Conservation (phyloP, 495 filamentous ascomycete genomes). For the Astrocystis sublimbata region DNA sequence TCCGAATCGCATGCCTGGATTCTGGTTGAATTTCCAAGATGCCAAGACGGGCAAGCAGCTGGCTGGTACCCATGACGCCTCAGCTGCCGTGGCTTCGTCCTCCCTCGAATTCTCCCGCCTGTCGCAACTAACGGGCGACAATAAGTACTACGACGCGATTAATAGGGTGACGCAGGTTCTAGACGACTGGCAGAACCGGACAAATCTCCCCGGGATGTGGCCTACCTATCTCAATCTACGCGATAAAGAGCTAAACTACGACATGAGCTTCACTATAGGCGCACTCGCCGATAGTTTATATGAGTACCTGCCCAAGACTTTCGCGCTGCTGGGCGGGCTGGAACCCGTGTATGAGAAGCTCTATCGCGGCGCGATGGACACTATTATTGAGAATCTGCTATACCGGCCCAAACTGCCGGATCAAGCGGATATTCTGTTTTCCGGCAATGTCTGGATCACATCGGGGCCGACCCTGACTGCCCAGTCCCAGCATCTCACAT, state of each 20-base stretch:
- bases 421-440: constrained; percentile 45
- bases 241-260: constrained; percentile 25
- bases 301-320: constrained; percentile 79
- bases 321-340: constrained; percentile 68
- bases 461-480: constrained; percentile 51
- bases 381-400: constrained; percentile 64
- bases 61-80: constrained; percentile 36
- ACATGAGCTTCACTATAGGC: constrained; percentile 63
- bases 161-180: constrained; percentile 76
- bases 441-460: constrained; percentile 62
- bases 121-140: constrained; percentile 74
- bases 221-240: constrained; percentile 41
- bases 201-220: constrained; percentile 67
- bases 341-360: constrained; percentile 71
- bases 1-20: constrained; percentile 84
- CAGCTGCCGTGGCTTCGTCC: constrained; percentile 70
- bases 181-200: constrained; percentile 63
- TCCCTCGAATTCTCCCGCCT: constrained; percentile 85
- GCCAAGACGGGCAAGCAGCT: constrained; percentile 33
- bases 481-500: constrained; percentile 49
- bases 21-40: constrained; percentile 59
- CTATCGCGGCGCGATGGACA: constrained; percentile 69
- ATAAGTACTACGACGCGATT: constrained; percentile 85
- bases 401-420: constrained; percentile 64
- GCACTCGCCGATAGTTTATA: constrained; percentile 79